Base-by-base conservation (phyloP, 2,329 filamentous ascomycete species). In the Cladosporium sp. region DNA sequence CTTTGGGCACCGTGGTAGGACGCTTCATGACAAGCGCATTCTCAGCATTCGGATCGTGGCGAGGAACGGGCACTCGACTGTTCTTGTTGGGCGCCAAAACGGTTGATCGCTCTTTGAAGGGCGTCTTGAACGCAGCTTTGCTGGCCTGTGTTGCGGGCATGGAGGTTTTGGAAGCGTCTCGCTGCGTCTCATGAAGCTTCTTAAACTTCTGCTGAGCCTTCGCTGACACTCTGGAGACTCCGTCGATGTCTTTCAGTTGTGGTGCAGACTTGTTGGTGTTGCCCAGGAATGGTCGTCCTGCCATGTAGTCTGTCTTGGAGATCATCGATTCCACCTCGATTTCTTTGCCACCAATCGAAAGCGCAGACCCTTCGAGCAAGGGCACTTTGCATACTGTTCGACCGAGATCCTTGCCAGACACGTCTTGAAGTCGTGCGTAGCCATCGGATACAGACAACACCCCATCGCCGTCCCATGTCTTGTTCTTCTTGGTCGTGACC, bases 381-480 rank as follows among this genome's bases (percentile, higher is more conserved):
- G 79, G 77, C n/a, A 79, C 78, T 56, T 79, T 82, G 63, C 81
- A 82, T 61, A 79, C 76, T 12, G 76, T 77, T 55, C 79, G 81
- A 1, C 86, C 87, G 72, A 89, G 80, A 19, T 86, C 82, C 69
- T 80, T 82, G 3, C 87, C 87, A 0, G 81, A 81, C 11, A 82
- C 78, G 68, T 89, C 85, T 60, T 85, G 82, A 15, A 90, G 76
- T 55, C 77, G 78, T 3, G 82, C 85, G 67, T 81, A 82, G 3
- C 85, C 85, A 37, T 78, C 80, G 2, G 75, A 72, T 3, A 87
- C 76, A 3, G 78, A 76, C 8, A 90, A 76, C 2, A 89, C 78
- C 1, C 86, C 88, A 72, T 90, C 88, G 2, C 87, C 87, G 66
- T 90, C 87, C 87, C 88, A 90, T 5, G 86, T 90, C 70, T 90